Conservation (phyloP, 768 basidiomycete species). For the Rickenella mellea region DNA sequence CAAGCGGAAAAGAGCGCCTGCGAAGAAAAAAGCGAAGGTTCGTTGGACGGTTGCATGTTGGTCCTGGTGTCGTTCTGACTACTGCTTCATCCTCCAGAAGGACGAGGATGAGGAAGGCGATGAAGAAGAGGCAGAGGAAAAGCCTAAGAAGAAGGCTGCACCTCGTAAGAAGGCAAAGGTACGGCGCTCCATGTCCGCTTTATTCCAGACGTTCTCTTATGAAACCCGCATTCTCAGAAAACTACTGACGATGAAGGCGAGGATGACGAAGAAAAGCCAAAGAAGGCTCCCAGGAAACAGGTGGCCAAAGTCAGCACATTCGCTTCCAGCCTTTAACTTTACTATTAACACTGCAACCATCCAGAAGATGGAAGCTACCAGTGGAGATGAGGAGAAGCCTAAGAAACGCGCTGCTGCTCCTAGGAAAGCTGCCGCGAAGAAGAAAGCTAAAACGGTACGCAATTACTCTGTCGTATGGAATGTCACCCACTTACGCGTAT, state of each 20-base stretch:
- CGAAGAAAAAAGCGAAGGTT: conserved; percentile 18
- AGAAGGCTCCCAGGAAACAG: conserved; percentile 40
- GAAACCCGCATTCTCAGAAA: conserved; percentile 16
- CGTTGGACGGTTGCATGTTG: not conserved
- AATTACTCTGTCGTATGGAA: not conserved
- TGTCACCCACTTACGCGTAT: not conserved
- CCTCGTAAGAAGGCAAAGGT: conserved; percentile 29
- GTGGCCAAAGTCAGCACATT: conserved; percentile 9
- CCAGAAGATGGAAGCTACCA: conserved; percentile 19
- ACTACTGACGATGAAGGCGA: conserved; percentile 18
- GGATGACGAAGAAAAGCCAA: conserved; percentile 38
- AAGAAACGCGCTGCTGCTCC: no score
- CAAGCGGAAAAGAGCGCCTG: conserved; percentile 17
- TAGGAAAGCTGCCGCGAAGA: conserved; percentile 25
- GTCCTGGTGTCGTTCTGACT: not conserved
- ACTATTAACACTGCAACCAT: conserved; percentile 2
- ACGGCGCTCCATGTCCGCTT: conserved; percentile 4
- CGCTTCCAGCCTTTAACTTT: not conserved
- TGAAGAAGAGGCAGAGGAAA: conserved; percentile 30
- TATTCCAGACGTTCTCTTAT: conserved; percentile 8
- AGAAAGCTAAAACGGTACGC: conserved; percentile 35
- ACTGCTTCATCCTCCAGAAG: conserved; percentile 8
- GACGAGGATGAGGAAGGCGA: conserved; percentile 17
- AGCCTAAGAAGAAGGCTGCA: conserved; percentile 46
- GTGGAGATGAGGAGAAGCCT: conserved; percentile 27